These are phyloP conservation scores for Mycosphaerella sp. DNA, from an alignment of 2,329 filamentous ascomycete species.

Conservation along the genomic window DNA sequence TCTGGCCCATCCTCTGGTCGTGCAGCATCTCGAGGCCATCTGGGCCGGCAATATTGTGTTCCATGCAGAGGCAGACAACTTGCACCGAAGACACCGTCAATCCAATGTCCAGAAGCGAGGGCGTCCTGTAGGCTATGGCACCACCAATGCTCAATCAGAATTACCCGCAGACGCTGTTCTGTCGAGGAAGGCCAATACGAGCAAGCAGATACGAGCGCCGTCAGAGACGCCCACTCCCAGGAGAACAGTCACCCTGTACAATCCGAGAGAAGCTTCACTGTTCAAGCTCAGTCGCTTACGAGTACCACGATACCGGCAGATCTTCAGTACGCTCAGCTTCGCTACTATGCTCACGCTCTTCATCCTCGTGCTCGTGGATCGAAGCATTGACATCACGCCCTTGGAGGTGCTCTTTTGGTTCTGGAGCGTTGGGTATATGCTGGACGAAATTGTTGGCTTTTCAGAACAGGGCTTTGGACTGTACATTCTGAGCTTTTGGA, in stretches of 20 bases:
- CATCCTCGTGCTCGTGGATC: slow-evolving; percentile 69
- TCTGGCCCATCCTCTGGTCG: slow-evolving; percentile 81
- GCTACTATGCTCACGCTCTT: slow-evolving; percentile 80
- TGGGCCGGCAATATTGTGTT: slow-evolving; percentile 96
- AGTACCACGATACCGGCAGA: slow-evolving; percentile 84
- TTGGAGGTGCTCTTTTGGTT: slow-evolving; percentile 93
- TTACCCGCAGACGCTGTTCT: slow-evolving; percentile 30
- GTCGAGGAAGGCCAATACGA: slow-evolving; percentile 26
- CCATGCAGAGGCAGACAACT: slow-evolving; percentile 76
- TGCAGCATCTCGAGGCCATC: slow-evolving; percentile 92
- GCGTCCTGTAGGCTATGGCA: slow-evolving; percentile 37
- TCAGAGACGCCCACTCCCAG: slow-evolving; percentile 42
- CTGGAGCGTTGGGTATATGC: slow-evolving; percentile 95
- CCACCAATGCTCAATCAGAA: slow-evolving; percentile 25
- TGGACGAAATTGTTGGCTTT: slow-evolving; percentile 92
- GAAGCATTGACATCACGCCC: slow-evolving; percentile 72
- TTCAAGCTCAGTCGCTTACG: slow-evolving; percentile 87
- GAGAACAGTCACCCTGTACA: slow-evolving; percentile 78
- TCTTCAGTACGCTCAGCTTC: slow-evolving; percentile 82
- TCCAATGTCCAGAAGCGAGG: slow-evolving; percentile 24
- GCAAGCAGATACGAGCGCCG: slow-evolving; percentile 22
- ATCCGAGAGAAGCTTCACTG: slow-evolving; percentile 80
- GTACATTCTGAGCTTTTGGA: slow-evolving; percentile 98
- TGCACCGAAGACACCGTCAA: slow-evolving; percentile 59
- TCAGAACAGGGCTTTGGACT: slow-evolving; percentile 94